Conservation (phyloP, 2,329 filamentous ascomycete genomes). For the Dryadomyces quercus-mongolicae region DNA sequence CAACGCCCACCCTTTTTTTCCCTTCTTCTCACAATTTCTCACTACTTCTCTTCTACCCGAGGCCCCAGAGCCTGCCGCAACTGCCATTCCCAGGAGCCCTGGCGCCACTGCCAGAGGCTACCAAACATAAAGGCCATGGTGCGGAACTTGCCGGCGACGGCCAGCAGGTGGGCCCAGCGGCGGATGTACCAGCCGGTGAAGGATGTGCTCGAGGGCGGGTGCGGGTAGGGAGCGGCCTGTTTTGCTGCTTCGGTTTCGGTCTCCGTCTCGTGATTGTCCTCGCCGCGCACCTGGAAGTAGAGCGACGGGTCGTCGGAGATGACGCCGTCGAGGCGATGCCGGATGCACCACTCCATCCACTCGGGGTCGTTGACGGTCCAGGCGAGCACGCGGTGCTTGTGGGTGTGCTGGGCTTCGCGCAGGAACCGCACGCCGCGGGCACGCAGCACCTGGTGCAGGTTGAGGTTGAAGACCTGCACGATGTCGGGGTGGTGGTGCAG, state of each 20-base stretch:
- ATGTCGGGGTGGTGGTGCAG: slow-evolving; percentile 43
- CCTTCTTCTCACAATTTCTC: too few species aligned
- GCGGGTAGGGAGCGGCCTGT: neutral
- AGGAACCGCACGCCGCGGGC: slow-evolving; percentile 57
- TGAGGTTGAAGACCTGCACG: slow-evolving; percentile 66
- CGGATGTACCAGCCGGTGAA: slow-evolving; percentile 9
- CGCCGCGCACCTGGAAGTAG: neutral
- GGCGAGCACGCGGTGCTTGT: slow-evolving; percentile 50
- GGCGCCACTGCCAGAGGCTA: slow-evolving; percentile 1
- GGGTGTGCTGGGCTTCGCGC: slow-evolving; percentile 38
- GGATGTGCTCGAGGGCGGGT: slow-evolving; percentile 4
- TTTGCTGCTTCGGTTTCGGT: neutral
- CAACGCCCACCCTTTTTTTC: neutral
- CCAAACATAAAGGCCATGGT: slow-evolving; percentile 4
- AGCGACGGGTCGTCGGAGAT: slow-evolving; percentile 69
- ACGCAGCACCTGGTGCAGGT: slow-evolving; percentile 55
- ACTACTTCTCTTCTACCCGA: neutral
- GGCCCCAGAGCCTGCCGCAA: slow-evolving; percentile 6
- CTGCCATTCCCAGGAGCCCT: slow-evolving; percentile 6
- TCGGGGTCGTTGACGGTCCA: slow-evolving; percentile 80
- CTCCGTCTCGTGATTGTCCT: neutral
- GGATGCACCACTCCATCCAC: slow-evolving; percentile 73
- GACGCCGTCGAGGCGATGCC: slow-evolving; percentile 58
- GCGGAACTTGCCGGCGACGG: slow-evolving; percentile 5
- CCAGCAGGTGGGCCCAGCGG: slow-evolving; percentile 11